phyloP scores from a whole-genome alignment of 2,329 filamentous ascomycete genomes.

The Nemania abortiva region DNA sequence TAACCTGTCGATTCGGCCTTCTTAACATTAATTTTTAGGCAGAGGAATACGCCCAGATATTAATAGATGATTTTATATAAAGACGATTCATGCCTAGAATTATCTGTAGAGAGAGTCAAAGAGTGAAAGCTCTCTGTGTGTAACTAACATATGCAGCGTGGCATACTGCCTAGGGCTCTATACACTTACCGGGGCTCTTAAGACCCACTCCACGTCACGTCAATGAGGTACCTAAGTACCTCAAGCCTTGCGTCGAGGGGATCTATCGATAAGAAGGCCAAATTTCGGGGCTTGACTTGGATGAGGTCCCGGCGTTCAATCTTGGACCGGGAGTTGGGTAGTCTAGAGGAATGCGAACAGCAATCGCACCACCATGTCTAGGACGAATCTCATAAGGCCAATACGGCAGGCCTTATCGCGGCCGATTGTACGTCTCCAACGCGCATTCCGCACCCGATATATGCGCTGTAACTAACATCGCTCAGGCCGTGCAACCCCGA shows the following conservation, averaged over 20 bases:
- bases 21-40: too few species aligned
- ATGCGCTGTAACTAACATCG: constrained; percentile 37
- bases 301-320: constrained; percentile 29
- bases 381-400: constrained; percentile 48
- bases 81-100: too few species aligned
- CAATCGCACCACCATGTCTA: constrained; percentile 48
- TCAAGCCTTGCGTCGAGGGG: background rate
- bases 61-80: too few species aligned
- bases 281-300: constrained; percentile 42
- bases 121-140: too few species aligned
- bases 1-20: too few species aligned
- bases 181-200: too few species aligned
- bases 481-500: constrained; percentile 46
- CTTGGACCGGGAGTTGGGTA: constrained; percentile 40
- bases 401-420: constrained; percentile 48
- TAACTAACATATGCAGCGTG: background rate
- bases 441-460: background rate
- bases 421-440: constrained; percentile 46
- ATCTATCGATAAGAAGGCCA: constrained; percentile 47
- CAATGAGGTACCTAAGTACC: constrained; percentile 12
- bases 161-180: background rate
- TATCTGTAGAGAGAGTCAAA: background rate
- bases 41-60: too few species aligned
- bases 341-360: constrained; percentile 38
- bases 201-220: too few species aligned